phyloP scores from a whole-genome alignment of 176 grass and related monocot genomes.

The Panicum miliaceum region DNA sequence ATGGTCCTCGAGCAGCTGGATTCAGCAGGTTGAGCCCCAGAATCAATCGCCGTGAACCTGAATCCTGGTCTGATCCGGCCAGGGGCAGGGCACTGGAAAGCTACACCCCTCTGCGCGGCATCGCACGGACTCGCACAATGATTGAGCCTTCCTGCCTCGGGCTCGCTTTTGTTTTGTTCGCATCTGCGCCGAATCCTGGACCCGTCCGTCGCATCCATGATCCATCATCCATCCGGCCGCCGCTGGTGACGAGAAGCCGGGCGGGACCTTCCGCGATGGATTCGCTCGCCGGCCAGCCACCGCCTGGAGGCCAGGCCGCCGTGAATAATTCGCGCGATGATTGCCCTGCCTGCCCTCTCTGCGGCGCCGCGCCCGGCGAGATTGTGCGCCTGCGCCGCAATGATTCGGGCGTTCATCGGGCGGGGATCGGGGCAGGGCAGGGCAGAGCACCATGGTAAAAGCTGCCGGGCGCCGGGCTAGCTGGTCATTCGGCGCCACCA shows the following conservation, averaged over 20 bases:
- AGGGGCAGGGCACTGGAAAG: neutral
- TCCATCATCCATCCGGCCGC: neutral
- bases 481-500: neutral
- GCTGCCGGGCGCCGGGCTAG: neutral
- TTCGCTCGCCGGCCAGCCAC: neutral
- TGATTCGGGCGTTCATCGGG: constrained; percentile 1
- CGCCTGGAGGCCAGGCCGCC: neutral
- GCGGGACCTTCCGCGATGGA: neutral
- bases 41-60: neutral
- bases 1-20: constrained; percentile 6
- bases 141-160: no score
- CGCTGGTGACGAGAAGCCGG: neutral
- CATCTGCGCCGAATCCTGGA: constrained; percentile 36
- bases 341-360: neutral
- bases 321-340: constrained; percentile 21
- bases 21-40: neutral
- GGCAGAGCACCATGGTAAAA: neutral
- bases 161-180: constrained; percentile 29
- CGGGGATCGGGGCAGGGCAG: neutral
- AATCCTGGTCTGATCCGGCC: neutral
- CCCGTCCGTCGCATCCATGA: neutral
- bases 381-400: constrained; percentile 25
- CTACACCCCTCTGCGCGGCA: neutral
- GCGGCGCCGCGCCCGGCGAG: neutral
- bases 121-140: no score